Percentiles rank a stretch among this genome's conserved stretches.
Evolutionary conservation across 441 rosid species (phyloP).

Genomic region (Pelargonium citronellum): DNA sequence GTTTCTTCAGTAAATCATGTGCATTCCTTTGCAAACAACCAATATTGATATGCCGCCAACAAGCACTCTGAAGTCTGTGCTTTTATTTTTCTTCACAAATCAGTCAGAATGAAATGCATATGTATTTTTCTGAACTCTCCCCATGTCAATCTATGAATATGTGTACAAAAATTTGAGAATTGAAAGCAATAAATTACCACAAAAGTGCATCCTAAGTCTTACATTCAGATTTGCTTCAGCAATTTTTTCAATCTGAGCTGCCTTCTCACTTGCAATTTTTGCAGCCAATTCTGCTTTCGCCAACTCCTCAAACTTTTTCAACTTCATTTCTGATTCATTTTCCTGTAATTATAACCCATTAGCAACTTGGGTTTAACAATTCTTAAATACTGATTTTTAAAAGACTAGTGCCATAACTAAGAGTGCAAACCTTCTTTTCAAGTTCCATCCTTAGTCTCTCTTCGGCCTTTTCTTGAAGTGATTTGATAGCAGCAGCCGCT

Average conservation of each 20-base stretch:
- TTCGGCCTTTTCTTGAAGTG: slow-evolving; percentile 81
- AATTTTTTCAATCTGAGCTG: slow-evolving; percentile 73
- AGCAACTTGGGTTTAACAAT: slow-evolving; percentile 25
- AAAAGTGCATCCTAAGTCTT: slow-evolving; percentile 24
- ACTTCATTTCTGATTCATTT: slow-evolving; percentile 53
- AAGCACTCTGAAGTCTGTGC: background rate
- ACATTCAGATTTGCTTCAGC: slow-evolving; percentile 91
- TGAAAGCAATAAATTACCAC: background rate
- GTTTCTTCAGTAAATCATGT: slow-evolving; percentile 3
- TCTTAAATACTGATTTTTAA: slow-evolving; percentile 8
- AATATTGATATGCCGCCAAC: background rate
- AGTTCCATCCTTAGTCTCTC: slow-evolving; percentile 67
- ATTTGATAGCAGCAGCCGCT: slow-evolving; percentile 75
- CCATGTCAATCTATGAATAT: slow-evolving; percentile 4
- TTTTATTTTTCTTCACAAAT: background rate
- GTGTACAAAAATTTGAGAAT: background rate
- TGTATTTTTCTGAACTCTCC: background rate
- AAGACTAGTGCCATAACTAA: background rate
- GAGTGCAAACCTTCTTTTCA: slow-evolving; percentile 52
- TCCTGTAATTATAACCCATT: slow-evolving; percentile 45
- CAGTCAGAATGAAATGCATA: background rate
- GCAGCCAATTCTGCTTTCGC: slow-evolving; percentile 78
- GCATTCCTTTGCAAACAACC: background rate
- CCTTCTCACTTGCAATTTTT: slow-evolving; percentile 72
- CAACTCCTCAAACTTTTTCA: slow-evolving; percentile 56